These are phyloP conservation scores for Plasmodium falciparum DNA, from an alignment of 169 alveolate genomes.

Conservation along the genomic window DNA sequence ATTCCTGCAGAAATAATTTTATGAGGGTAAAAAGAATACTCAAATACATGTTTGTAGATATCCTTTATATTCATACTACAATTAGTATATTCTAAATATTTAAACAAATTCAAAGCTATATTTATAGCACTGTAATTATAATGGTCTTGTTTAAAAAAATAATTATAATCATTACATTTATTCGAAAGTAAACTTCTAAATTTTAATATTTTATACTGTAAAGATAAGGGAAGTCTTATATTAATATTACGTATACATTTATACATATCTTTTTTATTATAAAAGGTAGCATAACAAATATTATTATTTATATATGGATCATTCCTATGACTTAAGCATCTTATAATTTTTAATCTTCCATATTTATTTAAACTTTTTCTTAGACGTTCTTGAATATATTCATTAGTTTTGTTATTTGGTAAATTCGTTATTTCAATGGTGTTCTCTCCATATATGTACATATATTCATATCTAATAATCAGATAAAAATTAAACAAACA, in stretches of 20 bases:
- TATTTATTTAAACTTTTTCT: constrained; percentile 87
- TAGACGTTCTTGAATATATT: constrained; percentile 91
- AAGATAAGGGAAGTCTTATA: constrained; percentile 84
- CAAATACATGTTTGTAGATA: constrained; percentile 78
- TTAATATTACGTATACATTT: constrained; percentile 81
- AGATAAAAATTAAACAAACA: too few species aligned
- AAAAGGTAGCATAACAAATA: constrained; percentile 86
- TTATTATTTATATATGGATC: constrained; percentile 92
- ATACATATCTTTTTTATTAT: constrained; percentile 79
- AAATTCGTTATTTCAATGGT: constrained; percentile 84
- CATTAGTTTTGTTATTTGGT: constrained; percentile 91
- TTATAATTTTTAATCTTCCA: constrained; percentile 86
- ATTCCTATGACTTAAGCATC: constrained; percentile 88
- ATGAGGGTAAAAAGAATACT: constrained; percentile 81
- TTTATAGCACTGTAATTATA: constrained; percentile 78
- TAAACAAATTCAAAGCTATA: constrained; percentile 81
- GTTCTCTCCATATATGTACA: constrained; percentile 85
- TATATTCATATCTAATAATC: constrained; percentile 77
- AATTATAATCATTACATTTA: constrained; percentile 82
- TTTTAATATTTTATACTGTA: constrained; percentile 83
- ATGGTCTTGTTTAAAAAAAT: constrained; percentile 82
- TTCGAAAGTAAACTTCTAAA: constrained; percentile 87
- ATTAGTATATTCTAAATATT: constrained; percentile 68
- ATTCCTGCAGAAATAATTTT: constrained; percentile 82
- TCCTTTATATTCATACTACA: constrained; percentile 68